Evolutionary conservation across 75 land plant genomes (phyloP).

Genomic region (Pinus taeda): DNA sequence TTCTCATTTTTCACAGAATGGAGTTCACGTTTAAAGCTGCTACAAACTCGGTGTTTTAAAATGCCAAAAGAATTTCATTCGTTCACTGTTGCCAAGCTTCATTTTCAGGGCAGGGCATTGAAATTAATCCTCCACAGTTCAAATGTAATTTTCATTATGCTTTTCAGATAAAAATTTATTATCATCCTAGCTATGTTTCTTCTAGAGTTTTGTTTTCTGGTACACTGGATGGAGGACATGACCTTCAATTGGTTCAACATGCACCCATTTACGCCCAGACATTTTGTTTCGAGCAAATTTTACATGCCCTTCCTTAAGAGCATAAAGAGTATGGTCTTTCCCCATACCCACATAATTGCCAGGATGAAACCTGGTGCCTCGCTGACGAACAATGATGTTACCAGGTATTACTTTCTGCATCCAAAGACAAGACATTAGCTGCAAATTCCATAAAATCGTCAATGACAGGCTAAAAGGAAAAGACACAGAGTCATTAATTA

Average conservation of each 20-base stretch:
- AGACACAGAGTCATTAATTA: background rate
- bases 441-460: no score
- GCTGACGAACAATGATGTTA: constrained; percentile 90
- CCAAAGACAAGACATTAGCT: constrained; percentile 2
- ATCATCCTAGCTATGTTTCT: background rate
- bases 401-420: constrained; percentile 93
- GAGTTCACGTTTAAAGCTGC: no score
- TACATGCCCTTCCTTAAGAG: constrained; percentile 76
- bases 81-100: no score
- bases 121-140: no score
- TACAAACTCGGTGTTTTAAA: no score
- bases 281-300: constrained; percentile 64
- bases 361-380: constrained; percentile 93
- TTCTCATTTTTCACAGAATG: no score
- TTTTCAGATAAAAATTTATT: no score
- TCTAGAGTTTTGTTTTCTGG: constrained; percentile 4
- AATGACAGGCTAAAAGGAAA: background rate
- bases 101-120: no score
- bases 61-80: no score
- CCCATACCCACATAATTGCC: constrained; percentile 98
- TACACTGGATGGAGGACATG: constrained; percentile 82
- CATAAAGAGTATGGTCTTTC: constrained; percentile 89
- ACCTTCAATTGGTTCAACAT: constrained; percentile 78
- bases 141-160: no score
- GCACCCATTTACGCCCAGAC: constrained; percentile 82